A percentile compares a stretch with the other conserved stretches of the same genome.
These are phyloP conservation scores for Zygosaccharomyces kombuchaensis DNA, from an alignment of 805 yeast species.

Conservation along the genomic window DNA sequence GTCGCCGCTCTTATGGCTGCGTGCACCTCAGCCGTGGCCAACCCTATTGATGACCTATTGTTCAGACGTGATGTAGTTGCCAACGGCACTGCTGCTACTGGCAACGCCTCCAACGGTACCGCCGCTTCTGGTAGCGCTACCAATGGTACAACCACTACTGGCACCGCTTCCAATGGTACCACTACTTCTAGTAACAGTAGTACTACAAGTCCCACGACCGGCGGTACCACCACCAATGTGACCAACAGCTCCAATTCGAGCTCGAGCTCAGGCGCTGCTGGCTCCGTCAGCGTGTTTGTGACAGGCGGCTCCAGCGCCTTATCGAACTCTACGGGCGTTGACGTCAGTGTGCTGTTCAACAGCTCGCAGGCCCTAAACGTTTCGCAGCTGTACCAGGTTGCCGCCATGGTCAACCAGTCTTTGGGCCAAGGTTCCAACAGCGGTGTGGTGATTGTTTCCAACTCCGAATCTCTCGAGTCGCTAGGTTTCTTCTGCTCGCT, in stretches of 20 bases:
- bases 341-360: conserved; percentile 17
- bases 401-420: conserved; percentile 14
- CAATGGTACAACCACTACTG: not conserved
- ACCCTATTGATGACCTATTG: conserved; percentile 5
- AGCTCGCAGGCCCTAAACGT: conserved; percentile 22
- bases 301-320: conserved; percentile 23
- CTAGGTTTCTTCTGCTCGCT: conserved; percentile 27
- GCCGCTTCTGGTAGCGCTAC: not conserved
- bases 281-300: conserved; percentile 14
- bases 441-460: conserved; percentile 28
- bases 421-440: conserved; percentile 10
- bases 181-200: conserved; percentile 10
- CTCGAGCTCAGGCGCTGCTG: not conserved
- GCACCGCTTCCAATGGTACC: not conserved
- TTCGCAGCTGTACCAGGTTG: conserved; percentile 23
- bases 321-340: conserved; percentile 13
- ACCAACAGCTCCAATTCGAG: not conserved
- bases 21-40: conserved; percentile 9
- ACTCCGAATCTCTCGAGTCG: conserved; percentile 24
- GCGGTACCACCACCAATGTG: conserved; percentile 9
- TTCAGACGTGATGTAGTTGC: not conserved
- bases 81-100: not conserved
- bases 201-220: conserved; percentile 1
- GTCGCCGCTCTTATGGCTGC: conserved; percentile 10
- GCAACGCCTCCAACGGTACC: conserved; percentile 1